Evolutionary conservation across 2,329 filamentous ascomycete genomes (phyloP).

Genomic region (Cercospora citrullina): DNA sequence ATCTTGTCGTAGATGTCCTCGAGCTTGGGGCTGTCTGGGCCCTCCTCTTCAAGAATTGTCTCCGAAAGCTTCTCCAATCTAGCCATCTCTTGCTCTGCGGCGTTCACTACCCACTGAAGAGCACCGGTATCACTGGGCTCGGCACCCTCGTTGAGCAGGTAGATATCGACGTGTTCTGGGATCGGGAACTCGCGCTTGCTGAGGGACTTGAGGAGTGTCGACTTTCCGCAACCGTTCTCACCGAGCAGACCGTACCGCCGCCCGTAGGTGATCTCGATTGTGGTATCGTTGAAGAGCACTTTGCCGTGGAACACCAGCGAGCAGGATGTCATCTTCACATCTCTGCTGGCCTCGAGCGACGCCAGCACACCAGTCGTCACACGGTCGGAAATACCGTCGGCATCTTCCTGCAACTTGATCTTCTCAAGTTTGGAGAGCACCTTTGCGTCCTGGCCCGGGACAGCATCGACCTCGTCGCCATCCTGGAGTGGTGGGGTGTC

Average conservation of each 20-base stretch:
- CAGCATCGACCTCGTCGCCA: slow-evolving; percentile 54
- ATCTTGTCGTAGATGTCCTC: slow-evolving; percentile 99
- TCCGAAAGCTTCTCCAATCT: slow-evolving; percentile 86
- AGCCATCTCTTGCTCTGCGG: slow-evolving; percentile 90
- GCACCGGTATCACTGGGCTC: slow-evolving; percentile 85
- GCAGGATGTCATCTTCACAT: slow-evolving; percentile 94
- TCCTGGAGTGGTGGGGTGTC: slow-evolving; percentile 63
- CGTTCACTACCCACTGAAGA: slow-evolving; percentile 93
- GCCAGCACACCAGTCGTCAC: slow-evolving; percentile 96
- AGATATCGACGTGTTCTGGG: slow-evolving; percentile 95
- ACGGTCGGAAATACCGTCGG: slow-evolving; percentile 92
- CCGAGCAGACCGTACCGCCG: slow-evolving; percentile 92
- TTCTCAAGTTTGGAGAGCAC: slow-evolving; percentile 78
- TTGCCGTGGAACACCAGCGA: slow-evolving; percentile 97
- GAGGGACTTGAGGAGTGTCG: slow-evolving; percentile 94
- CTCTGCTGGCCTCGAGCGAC: slow-evolving; percentile 79
- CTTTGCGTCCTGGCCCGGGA: slow-evolving; percentile 53
- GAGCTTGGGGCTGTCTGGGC: slow-evolving; percentile 84
- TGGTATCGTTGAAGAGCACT: slow-evolving; percentile 91
- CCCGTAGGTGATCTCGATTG: slow-evolving; percentile 87
- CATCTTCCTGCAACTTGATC: slow-evolving; percentile 89
- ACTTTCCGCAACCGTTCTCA: slow-evolving; percentile 99
- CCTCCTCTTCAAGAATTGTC: slow-evolving; percentile 84
- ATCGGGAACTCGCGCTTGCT: slow-evolving; percentile 91
- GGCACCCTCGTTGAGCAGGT: slow-evolving; percentile 95